Base-by-base conservation (phyloP, 2,329 filamentous ascomycete species). In the Paecilomyces sp. region DNA sequence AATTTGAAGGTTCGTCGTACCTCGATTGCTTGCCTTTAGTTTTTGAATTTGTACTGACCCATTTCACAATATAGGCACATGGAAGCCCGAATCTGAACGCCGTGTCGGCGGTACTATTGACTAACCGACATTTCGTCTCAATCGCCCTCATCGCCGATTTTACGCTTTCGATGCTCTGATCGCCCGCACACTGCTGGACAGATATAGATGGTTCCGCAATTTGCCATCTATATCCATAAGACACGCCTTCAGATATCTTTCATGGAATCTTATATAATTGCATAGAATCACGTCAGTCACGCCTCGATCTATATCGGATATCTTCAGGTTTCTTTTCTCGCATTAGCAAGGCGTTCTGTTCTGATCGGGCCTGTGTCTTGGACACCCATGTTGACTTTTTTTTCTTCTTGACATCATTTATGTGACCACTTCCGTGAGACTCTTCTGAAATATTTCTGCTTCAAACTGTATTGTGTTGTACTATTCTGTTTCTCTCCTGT, bases 1-100 rank as follows among this genome's bases (percentile, higher is more conserved):
- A 92, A 58, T 99, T 99, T 74, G 91, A 96, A 80, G 94, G 93
- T 95, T 79, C 66, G 83, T 74, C 28, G 34, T 47, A 13, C 13
- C 18, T 54, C 8, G 36, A 22, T 30, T 50, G 60, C 63, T 55
- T 30, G 22, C 13, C 30, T n/a, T 51, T 22, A 50, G 33, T 36
- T 22, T 2, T 25, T 54, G 41, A 52, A 30, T 30, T 53, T 28
- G 4, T 25, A n/a, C 28, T 53, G 11, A 53, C 51, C 9, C 52
- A 57, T 33, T 12, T 55, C 12, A 2, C 13, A 13, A 18, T 30
- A 2, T 28, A 75, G 73, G 73, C 31, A 66, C 73, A 31, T 75
- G 73, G 73, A 75, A 75, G 62, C 72, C 72, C 12, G 71, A 74
- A 50, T 54, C 33, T 12, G 55, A 59, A 54, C 57, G 57, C 51